These are phyloP conservation scores for Penicillium sp. DNA, from an alignment of 2,329 filamentous ascomycete species.

Conservation along the genomic window DNA sequence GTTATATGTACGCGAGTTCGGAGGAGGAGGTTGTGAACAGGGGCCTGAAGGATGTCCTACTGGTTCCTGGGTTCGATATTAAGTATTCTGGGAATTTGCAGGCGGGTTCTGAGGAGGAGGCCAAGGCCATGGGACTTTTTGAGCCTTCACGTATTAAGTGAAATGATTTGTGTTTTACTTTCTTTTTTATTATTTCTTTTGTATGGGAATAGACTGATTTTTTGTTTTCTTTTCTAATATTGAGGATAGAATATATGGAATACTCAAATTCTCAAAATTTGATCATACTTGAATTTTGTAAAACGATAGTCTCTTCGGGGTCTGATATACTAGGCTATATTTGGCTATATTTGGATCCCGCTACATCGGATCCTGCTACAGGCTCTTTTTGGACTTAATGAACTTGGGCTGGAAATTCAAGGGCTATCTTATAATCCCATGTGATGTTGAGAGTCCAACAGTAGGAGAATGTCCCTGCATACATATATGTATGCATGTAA, in stretches of 20 bases:
- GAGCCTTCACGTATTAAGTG: background rate
- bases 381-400: background rate
- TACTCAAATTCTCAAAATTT: background rate
- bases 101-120: background rate
- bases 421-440: background rate
- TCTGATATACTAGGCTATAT: background rate
- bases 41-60: background rate
- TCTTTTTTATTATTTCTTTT: background rate
- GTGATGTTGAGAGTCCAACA: background rate
- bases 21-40: background rate
- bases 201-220: background rate
- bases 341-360: background rate
- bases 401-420: background rate
- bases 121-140: background rate
- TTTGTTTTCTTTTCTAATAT: too few relatives aligned
- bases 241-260: background rate
- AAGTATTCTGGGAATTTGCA: conserved; percentile 3
- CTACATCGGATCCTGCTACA: background rate
- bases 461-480: background rate
- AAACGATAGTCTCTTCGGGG: background rate
- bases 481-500: background rate
- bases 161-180: background rate
- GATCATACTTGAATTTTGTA: background rate
- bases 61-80: background rate
- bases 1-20: background rate